Conservation (phyloP, 2,329 filamentous ascomycete species). For the Aspergillus fischeri region DNA sequence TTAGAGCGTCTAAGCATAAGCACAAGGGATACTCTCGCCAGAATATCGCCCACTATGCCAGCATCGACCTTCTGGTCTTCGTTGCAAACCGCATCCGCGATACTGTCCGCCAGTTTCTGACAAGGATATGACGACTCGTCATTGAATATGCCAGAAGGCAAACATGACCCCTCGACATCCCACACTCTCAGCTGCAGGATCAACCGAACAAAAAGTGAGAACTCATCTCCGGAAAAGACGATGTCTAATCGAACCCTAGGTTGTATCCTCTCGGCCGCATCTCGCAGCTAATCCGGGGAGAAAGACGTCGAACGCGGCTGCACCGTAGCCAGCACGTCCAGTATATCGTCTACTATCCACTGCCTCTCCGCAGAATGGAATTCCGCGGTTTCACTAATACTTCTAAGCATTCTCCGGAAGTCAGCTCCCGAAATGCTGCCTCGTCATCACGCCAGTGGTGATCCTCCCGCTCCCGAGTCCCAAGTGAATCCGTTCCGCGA, state of each 20-base stretch:
- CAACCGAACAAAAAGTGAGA: not conserved
- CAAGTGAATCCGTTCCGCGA: not conserved
- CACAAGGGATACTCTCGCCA: not conserved
- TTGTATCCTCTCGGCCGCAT: not conserved
- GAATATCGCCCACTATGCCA: not conserved
- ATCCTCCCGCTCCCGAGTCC: not conserved
- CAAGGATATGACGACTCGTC: not conserved
- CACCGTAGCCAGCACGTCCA: not conserved
- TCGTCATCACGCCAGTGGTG: too few species aligned
- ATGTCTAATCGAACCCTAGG: fast-evolving
- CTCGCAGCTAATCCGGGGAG: too few species aligned
- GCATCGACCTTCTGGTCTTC: not conserved
- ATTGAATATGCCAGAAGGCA: not conserved
- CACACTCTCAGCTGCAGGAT: not conserved
- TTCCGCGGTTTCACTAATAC: not conserved
- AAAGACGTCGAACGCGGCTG: too few species aligned
- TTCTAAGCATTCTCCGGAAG: not conserved
- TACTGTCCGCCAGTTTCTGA: not conserved
- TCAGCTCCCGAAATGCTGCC: not conserved
- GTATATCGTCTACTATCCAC: not conserved
- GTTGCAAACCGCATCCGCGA: not conserved
- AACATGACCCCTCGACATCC: not conserved
- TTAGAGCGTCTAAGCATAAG: not conserved
- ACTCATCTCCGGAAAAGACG: not conserved
- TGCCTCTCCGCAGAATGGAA: not conserved